Base-by-base conservation (phyloP, 352 stramenopile genomes). In the Aphanomyces euteiches region DNA sequence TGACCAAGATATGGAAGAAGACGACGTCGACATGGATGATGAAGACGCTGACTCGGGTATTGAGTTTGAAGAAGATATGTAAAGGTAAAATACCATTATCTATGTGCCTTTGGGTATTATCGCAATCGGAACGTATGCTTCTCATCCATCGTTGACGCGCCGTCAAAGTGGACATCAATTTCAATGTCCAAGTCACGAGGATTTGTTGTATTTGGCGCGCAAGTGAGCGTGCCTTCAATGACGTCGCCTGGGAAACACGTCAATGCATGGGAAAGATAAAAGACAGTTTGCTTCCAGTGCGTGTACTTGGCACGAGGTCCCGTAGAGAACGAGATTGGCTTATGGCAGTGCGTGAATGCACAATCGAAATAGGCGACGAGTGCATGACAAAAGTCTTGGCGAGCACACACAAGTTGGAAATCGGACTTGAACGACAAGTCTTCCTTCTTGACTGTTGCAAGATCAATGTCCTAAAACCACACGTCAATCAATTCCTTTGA, bases 201-300 rank as follows among this genome's bases (percentile, higher is more conserved):
- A 80, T 98, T 98, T 56, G 86, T 82, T 10, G 78, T 84, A 73
- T 98, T 98, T 19, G 90, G 90, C 60, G 85, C 89, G 79, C 85
- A 96, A 19, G 78, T 83, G 53, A 98, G 79, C 43, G 87, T 93
- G 36, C 95, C 95, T 56, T 92, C 87, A 50, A 98, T 90, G 36
- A 88, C 73, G 64, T 98, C 94, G 12, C 92, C 94, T 3, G 82
- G 75, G 56, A 78, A 83, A 68, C 92, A 92, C 21, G 85, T 84
- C 34, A 98, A 75, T 56, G 95, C 84, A 37, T 89, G 82, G 37
- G 92, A 81, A 6, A 98, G 78, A 77, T 98, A 99, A 73, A 99
- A 98, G 17, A 98, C 90, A 13, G 95, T 98, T 79, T 99, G 97
- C 79, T 99, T 99, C 97, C 97, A 99, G 83, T 99, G 97, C 53